phyloP scores from a whole-genome alignment of 345 rosid species.

The Syzygium aromaticum region DNA sequence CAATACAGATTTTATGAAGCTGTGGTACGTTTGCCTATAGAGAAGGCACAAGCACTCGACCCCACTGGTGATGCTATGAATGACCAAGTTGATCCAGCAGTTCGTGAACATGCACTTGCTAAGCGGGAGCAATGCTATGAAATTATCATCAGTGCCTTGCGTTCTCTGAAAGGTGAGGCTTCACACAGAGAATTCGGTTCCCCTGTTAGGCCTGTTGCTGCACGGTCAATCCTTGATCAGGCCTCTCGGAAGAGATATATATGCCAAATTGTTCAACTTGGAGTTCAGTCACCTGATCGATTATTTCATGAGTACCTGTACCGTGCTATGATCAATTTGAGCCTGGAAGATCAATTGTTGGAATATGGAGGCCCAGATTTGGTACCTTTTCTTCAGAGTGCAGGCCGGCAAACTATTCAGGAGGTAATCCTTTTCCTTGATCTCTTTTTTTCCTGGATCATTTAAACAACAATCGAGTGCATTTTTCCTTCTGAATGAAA shows the following conservation, averaged over 20 bases:
- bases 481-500: not conserved
- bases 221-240: slow-evolving; percentile 52
- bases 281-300: slow-evolving; percentile 88
- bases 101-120: slow-evolving; percentile 63
- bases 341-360: slow-evolving; percentile 86
- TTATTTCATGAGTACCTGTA: slow-evolving; percentile 83
- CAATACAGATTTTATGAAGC: slow-evolving; percentile 94
- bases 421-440: slow-evolving; percentile 40
- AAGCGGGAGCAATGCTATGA: slow-evolving; percentile 89
- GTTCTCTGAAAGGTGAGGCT: slow-evolving; percentile 55
- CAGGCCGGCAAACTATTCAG: slow-evolving; percentile 51
- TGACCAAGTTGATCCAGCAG: slow-evolving; percentile 76
- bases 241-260: slow-evolving; percentile 67
- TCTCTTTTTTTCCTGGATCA: not conserved
- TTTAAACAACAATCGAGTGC: not conserved
- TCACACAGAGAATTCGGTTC: slow-evolving; percentile 46
- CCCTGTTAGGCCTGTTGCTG: slow-evolving; percentile 36
- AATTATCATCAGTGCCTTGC: slow-evolving; percentile 67
- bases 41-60: slow-evolving; percentile 88
- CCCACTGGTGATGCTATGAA: slow-evolving; percentile 91
- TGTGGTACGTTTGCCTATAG: slow-evolving; percentile 86
- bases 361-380: slow-evolving; percentile 98
- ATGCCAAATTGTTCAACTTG: slow-evolving; percentile 92
- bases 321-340: slow-evolving; percentile 70
- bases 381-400: slow-evolving; percentile 88